Percentiles rank a stretch among this genome's conserved stretches.
These are phyloP conservation scores for Penicillium sp. DNA, from an alignment of 2,329 filamentous ascomycete species.

Conservation along the genomic window DNA sequence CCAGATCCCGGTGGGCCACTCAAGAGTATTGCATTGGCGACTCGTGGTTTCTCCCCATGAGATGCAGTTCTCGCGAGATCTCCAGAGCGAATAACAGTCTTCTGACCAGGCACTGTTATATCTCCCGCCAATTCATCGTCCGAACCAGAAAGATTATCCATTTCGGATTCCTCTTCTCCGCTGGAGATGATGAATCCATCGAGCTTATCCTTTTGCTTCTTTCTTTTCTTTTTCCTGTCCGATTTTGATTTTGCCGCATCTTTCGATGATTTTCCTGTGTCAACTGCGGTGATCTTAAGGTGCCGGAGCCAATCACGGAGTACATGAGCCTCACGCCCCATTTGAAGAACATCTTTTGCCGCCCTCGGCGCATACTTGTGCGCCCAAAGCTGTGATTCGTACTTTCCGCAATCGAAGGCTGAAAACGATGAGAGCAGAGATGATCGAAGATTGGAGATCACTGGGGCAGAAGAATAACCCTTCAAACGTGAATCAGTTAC, in stretches of 20 bases:
- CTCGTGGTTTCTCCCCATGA: constrained; percentile 56
- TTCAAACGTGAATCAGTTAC: constrained; percentile 2
- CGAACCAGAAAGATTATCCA: constrained; percentile 70
- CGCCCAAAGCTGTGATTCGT: constrained; percentile 74
- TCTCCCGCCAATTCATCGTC: constrained; percentile 55
- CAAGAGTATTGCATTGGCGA: constrained; percentile 77
- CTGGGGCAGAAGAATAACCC: constrained; percentile 54
- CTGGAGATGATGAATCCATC: constrained; percentile 81
- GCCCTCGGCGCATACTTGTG: constrained; percentile 80
- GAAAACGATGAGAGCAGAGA: constrained; percentile 67
- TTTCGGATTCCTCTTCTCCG: constrained; percentile 72
- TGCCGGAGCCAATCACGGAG: constrained; percentile 81
- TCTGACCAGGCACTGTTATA: constrained; percentile 40
- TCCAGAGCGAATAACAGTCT: constrained; percentile 49
- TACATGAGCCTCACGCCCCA: constrained; percentile 69
- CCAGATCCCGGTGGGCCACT: constrained; percentile 90
- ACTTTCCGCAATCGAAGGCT: constrained; percentile 78
- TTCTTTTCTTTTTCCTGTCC: constrained; percentile 60
- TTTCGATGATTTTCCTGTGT: constrained; percentile 56
- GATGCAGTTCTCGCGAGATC: constrained; percentile 37
- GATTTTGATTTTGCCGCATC: constrained; percentile 32
- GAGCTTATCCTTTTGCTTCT: constrained; percentile 70
- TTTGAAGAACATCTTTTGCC: constrained; percentile 75
- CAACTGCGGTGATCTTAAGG: constrained; percentile 76
- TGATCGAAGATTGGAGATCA: constrained; percentile 63